These are phyloP conservation scores for Metschnikowia bowlesiae DNA, from an alignment of 805 yeast species.

Conservation along the genomic window DNA sequence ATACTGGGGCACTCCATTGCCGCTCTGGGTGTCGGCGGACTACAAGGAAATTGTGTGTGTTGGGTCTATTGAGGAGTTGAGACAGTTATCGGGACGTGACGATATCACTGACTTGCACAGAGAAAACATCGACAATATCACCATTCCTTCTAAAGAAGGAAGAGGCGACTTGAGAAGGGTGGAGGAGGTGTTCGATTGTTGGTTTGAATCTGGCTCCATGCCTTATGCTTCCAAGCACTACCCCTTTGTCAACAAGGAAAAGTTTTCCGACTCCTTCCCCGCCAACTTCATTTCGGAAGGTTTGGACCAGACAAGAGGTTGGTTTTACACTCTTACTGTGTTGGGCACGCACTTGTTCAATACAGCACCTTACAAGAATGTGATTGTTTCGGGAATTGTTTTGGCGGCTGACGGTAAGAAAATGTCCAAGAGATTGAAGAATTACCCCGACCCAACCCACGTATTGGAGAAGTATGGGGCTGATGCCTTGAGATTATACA, in stretches of 20 bases:
- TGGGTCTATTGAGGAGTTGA: conserved; percentile 85
- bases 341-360: conserved; percentile 93
- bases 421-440: conserved; percentile 97
- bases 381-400: conserved; percentile 93
- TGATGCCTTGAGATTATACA: conserved; percentile 91
- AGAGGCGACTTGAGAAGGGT: conserved; percentile 84
- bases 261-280: conserved; percentile 75
- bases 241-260: conserved; percentile 83
- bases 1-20: conserved; percentile 99
- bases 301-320: conserved; percentile 98
- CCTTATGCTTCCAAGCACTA: conserved; percentile 96
- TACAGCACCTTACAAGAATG: conserved; percentile 90
- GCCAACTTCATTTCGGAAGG: conserved; percentile 99
- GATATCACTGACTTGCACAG: conserved; percentile 91
- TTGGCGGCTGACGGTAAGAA: conserved; percentile 98
- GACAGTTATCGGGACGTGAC: conserved; percentile 73
- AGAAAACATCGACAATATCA: conserved; percentile 83
- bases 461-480: conserved; percentile 91
- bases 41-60: conserved; percentile 87
- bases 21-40: conserved; percentile 96
- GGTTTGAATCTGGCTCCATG: conserved; percentile 99
- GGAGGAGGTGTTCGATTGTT: conserved; percentile 98
- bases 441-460: conserved; percentile 90
- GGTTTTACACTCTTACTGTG: conserved; percentile 97
- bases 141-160: conserved; percentile 89